A percentile compares a stretch with the other conserved stretches of the same genome.
phyloP scores from a whole-genome alignment of 31 red algal species.

The Endocladia muricata region DNA sequence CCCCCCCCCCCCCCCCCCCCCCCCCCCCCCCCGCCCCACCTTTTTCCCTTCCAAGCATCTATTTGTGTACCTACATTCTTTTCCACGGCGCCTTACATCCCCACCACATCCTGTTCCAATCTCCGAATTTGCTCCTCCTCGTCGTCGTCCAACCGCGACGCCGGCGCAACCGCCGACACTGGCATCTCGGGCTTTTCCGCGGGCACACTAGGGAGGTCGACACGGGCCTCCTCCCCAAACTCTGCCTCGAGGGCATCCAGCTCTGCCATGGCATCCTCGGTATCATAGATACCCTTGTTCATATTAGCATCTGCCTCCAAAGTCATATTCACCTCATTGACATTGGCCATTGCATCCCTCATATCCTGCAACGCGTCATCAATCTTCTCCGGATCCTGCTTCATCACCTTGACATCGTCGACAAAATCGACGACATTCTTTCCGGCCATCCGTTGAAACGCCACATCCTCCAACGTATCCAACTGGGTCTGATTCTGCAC shows the following conservation, averaged over 20 bases:
- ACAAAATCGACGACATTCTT: constrained; percentile 14
- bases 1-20: background rate
- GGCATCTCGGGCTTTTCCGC: background rate
- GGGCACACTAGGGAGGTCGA: constrained; percentile 26
- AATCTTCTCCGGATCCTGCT: constrained; percentile 39
- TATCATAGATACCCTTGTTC: constrained; percentile 1
- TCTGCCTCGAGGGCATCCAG: constrained; percentile 28
- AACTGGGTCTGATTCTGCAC: constrained; percentile 27
- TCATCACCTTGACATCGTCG: constrained; percentile 8
- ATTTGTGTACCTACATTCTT: constrained; percentile 56
- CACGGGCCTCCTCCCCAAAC: constrained; percentile 11
- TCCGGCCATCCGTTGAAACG: constrained; percentile 8
- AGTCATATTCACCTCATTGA: constrained; percentile 14
- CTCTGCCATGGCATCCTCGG: constrained; percentile 20
- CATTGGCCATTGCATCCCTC: constrained; percentile 10
- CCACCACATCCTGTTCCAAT: constrained; percentile 55
- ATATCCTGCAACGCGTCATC: constrained; percentile 37
- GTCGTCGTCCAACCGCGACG: too few relatives aligned
- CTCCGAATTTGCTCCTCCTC: constrained; percentile 57
- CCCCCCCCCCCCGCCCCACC: background rate
- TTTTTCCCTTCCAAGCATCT: constrained; percentile 13
- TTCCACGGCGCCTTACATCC: constrained; percentile 68
- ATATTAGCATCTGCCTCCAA: constrained; percentile 44
- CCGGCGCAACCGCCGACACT: background rate
- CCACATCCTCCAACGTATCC: constrained; percentile 33